Evolutionary conservation across 805 yeast genomes (phyloP), one percentile per base, ranked within the genome.

Genomic region (Isabelozyma heimii): DNA sequence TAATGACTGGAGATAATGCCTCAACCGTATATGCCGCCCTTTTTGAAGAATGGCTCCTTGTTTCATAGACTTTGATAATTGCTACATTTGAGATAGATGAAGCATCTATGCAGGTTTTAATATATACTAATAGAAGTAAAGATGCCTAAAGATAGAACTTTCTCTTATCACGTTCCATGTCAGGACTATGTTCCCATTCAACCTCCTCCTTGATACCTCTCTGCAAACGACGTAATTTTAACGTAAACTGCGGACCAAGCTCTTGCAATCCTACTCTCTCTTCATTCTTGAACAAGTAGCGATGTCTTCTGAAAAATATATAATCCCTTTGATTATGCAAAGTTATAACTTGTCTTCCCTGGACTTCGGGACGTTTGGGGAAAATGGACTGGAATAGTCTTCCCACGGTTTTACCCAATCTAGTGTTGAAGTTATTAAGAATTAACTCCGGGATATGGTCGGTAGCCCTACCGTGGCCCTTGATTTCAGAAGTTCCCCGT

Each of bases 171-270:
- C 87, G 86, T 67, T 94, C 98, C 98, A 94, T 91, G 55, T 89
- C 96, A 3, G 97, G 85, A 58, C 89, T 82, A 71, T 91, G 96
- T 69, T 94, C 97, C 97, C 98, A 92, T 61, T 90, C 97, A 26
- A 88, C 77, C 61, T 92, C 98, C 56, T 90, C 96, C 62, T 84
- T 84, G 60, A 94, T 79, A 46, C 98, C 99, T 70, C 84, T 87
- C 67, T 92, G 98, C 50, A 94, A 74, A 61, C 98, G 79, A 67
- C 97, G 82, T 57, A 94, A 72, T 63, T 87, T 85, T 65, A 94
- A 70, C 1, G 99, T 94, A 67, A 94, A 94, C 67, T 91, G 97
- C 1, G 99, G 99, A 0, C 99, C 99, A 41, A 94, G 73, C 63
- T 94, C 99, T 62, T 94, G 99, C 45, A 94, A 72, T 7, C 98